phyloP scores from a whole-genome alignment of 176 grass and related monocot species.

The Oryza glaberrima region DNA sequence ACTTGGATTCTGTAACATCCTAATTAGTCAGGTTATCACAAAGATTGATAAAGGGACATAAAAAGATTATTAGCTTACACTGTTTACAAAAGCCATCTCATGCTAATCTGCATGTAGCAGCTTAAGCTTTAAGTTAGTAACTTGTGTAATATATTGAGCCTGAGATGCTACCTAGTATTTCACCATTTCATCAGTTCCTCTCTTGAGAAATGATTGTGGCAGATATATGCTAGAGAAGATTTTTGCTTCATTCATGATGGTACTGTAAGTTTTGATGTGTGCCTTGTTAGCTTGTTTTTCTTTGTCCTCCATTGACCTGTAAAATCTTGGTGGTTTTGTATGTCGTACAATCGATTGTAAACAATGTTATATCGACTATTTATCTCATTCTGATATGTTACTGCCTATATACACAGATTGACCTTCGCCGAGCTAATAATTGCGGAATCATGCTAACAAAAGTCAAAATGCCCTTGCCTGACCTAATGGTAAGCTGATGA shows the following conservation, averaged over 20 bases:
- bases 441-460: constrained; percentile 99
- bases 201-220: constrained; percentile 26
- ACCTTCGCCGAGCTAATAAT: constrained; percentile 95
- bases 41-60: background rate
- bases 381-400: constrained; percentile 16
- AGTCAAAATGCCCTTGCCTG: constrained; percentile 96
- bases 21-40: background rate
- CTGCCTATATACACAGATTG: constrained; percentile 63
- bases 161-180: background rate
- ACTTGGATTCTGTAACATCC: background rate
- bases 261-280: constrained; percentile 18
- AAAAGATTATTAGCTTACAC: background rate
- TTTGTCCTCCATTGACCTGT: background rate
- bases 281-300: background rate
- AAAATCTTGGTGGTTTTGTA: constrained; percentile 32
- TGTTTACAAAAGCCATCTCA: background rate
- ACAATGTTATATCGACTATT: background rate
- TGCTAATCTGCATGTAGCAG: background rate
- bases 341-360: background rate
- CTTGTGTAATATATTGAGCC: background rate
- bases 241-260: background rate
- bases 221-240: constrained; percentile 13
- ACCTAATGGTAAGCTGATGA: constrained; percentile 74
- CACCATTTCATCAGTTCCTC: constrained; percentile 20
- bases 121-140: constrained; percentile 4